Base-by-base conservation (phyloP, 2,329 filamentous ascomycete genomes). In the Aaosphaeria pasadenensis region DNA sequence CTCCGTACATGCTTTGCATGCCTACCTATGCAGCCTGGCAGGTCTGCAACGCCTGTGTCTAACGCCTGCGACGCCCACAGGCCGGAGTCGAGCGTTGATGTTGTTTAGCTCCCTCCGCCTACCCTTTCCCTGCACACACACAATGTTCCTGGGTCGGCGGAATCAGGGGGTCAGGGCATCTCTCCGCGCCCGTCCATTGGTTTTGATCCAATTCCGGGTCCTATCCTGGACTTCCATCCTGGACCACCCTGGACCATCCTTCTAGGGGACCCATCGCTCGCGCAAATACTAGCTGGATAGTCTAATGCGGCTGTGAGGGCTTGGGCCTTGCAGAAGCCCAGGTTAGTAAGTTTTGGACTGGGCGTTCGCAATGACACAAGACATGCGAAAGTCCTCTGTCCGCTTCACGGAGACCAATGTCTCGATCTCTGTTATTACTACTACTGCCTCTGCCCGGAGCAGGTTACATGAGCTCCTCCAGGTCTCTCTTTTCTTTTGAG, bases 291-390 rank as follows among this genome's bases (percentile, higher is more conserved):
- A 67, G 63, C 45, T n/a, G 17, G 17, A 41, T 52, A 44, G 45
- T 55, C 59, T 58, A 66, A 63, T 63, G 65, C 64, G 61, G 59
- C 57, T 64, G 62, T 48, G 57, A 59, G 62, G 56, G 33, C 33
- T 62, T 67, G 66, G 61, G 63, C 58, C 56, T 52, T 57, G 58
- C 59, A 55, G 43, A 66, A 50, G 41, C 57, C 62, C 60, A 49
- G 56, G 60, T 65, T 63, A 59, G 62, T 60, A 59, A 55, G 55
- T 61, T 57, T 45, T 48, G 17, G 55, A 57, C 58, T 64, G 57
- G 57, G 54, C 60, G 56, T 60, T 59, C 54, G 62, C 61, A 57
- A 66, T 67, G 65, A 66, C 62, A 63, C 64, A 64, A 61, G 52
- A 57, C 58, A 54, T 53, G 56, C 53, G 49, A 61, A 53, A 52